Evolutionary conservation across 2,329 filamentous ascomycete species (phyloP).

Genomic region (Cordyceps fumosorosea): DNA sequence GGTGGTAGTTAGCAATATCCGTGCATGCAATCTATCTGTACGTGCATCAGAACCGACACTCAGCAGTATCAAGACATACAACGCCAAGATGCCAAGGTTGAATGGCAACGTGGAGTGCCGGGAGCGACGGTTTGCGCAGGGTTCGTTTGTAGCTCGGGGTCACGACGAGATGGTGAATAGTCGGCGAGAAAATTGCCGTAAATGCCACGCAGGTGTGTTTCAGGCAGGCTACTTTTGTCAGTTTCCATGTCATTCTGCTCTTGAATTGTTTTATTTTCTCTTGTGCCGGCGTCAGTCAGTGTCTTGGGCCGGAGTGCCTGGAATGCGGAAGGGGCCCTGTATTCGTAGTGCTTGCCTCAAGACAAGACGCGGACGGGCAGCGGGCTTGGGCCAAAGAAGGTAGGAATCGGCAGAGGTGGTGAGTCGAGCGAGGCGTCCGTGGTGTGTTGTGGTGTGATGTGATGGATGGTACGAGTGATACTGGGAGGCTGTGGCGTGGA

Average conservation of each 20-base stretch:
- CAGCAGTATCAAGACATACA: background rate
- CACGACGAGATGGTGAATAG: background rate
- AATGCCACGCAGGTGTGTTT: background rate
- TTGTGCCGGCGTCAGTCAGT: background rate
- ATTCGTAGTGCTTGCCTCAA: background rate
- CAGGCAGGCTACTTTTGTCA: background rate
- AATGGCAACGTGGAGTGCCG: background rate
- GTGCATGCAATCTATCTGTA: no score
- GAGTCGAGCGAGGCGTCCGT: no score
- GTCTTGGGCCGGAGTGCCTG: background rate
- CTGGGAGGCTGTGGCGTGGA: background rate
- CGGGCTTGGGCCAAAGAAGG: background rate
- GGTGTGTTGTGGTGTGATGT: background rate
- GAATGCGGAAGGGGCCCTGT: background rate
- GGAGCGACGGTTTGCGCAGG: no score
- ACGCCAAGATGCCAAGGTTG: background rate
- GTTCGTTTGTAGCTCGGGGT: background rate
- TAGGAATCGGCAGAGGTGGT: background rate
- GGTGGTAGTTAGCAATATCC: background rate
- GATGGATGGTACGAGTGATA: background rate
- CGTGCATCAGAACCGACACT: no score
- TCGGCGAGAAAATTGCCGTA: background rate
- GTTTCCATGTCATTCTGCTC: background rate
- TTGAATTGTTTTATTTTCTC: background rate
- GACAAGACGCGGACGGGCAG: background rate